Conservation (phyloP, 192 early-diverging fungal genomes). For the Mortierella antarctica region DNA sequence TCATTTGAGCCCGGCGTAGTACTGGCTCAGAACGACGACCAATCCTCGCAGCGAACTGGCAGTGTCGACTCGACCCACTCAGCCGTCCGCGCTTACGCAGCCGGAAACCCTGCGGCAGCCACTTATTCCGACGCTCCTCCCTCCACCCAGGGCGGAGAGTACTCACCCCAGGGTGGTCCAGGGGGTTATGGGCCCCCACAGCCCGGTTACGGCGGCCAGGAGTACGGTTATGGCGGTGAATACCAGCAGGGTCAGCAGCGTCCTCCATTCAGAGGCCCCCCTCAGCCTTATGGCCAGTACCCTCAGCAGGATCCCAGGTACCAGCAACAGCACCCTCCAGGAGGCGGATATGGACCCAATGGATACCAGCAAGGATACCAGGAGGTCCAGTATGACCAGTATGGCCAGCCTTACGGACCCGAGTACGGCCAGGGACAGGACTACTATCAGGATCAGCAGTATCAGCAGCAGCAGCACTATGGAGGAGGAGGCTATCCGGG, state of each 20-base stretch:
- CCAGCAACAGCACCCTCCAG: constrained; percentile 30
- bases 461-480: constrained; percentile 36
- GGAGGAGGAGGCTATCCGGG: constrained; percentile 32
- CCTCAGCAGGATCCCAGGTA: constrained; percentile 28
- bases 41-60: constrained; percentile 4
- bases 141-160: background rate
- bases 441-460: constrained; percentile 25
- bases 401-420: constrained; percentile 28
- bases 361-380: constrained; percentile 42
- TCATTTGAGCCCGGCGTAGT: constrained; percentile 10
- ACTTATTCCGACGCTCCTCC: constrained; percentile 23
- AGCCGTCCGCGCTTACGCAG: constrained; percentile 20
- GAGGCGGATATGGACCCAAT: constrained; percentile 4
- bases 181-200: constrained; percentile 7
- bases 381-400: constrained; percentile 48
- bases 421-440: constrained; percentile 39
- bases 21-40: background rate
- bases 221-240: constrained; percentile 18
- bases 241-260: constrained; percentile 21
- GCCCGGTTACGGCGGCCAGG: constrained; percentile 25
- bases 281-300: constrained; percentile 33
- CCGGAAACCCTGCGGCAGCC: constrained; percentile 22
- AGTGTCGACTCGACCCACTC: constrained; percentile 32
- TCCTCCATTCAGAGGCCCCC: constrained; percentile 21
- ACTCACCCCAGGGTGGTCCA: background rate